phyloP scores from a whole-genome alignment of 23 red algal genomes.

The Gracilaria gracilis region DNA sequence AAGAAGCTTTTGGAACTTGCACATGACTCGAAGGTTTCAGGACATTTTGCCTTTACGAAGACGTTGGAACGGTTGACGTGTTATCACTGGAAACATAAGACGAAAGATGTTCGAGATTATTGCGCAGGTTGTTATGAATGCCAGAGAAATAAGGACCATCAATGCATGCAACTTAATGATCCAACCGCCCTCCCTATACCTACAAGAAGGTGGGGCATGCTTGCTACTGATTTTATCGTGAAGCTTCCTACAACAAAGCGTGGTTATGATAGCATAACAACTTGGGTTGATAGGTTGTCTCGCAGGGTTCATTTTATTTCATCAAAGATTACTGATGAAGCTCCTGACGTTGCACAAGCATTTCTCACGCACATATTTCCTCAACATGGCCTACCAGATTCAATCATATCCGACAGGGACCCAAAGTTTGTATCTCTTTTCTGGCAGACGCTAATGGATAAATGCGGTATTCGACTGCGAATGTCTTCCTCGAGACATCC shows the following conservation, averaged over 20 bases:
- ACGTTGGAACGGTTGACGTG: slow-evolving; percentile 6
- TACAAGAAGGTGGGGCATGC: slow-evolving; percentile 1
- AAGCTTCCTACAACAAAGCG: neutral
- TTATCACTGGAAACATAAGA: slow-evolving; percentile 43
- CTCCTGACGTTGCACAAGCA: slow-evolving; percentile 10
- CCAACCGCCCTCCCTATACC: slow-evolving; percentile 23
- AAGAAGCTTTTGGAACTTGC: slow-evolving; percentile 17
- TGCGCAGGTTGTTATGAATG: neutral
- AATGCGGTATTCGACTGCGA: slow-evolving; percentile 13
- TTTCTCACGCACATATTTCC: slow-evolving; percentile 47
- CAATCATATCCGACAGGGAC: slow-evolving; percentile 46
- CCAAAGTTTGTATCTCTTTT: slow-evolving; percentile 14
- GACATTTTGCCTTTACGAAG: slow-evolving; percentile 50
- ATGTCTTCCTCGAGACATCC: slow-evolving; percentile 15
- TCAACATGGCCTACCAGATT: slow-evolving; percentile 42
- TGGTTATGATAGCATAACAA: slow-evolving; percentile 42
- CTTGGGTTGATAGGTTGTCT: slow-evolving; percentile 39
- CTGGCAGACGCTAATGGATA: neutral
- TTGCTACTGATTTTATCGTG: slow-evolving; percentile 40
- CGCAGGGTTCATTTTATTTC: slow-evolving; percentile 18
- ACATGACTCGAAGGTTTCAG: slow-evolving; percentile 28
- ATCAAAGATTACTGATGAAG: slow-evolving; percentile 6
- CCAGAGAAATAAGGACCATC: slow-evolving; percentile 18
- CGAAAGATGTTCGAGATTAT: slow-evolving; percentile 20
- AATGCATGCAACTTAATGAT: slow-evolving; percentile 3